phyloP scores from a whole-genome alignment of 495 filamentous ascomycete species.

The Tuber umbilicatum region DNA sequence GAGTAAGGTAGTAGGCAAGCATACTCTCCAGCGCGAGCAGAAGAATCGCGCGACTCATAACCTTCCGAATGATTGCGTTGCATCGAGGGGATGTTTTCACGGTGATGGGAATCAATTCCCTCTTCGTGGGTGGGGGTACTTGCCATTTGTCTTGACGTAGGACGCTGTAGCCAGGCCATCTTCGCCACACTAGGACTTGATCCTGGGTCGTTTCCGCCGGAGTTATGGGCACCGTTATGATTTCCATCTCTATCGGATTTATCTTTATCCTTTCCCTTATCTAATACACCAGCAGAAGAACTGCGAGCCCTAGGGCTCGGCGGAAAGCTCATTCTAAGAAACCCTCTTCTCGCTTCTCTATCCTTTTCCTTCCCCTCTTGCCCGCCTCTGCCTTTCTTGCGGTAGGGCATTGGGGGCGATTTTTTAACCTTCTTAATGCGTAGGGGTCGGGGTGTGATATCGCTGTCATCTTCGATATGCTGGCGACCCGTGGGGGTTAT shows the following conservation, averaged over 20 bases:
- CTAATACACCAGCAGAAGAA: slow-evolving; percentile 22
- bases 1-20: neutral
- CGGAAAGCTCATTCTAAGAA: slow-evolving; percentile 24
- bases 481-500: neutral
- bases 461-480: slow-evolving; percentile 6
- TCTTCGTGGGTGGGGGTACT: neutral
- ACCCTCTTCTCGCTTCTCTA: slow-evolving; percentile 6
- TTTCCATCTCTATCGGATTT: neutral
- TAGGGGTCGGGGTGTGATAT: slow-evolving; percentile 20
- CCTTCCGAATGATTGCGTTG: neutral
- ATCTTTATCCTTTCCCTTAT: slow-evolving; percentile 1
- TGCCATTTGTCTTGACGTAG: slow-evolving; percentile 5
- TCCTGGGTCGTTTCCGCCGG: neutral
- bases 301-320: slow-evolving; percentile 29
- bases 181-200: slow-evolving; percentile 11
- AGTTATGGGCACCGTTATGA: neutral
- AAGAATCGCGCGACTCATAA: neutral
- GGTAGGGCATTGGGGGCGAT: slow-evolving; percentile 27
- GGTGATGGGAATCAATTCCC: neutral
- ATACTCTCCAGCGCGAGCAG: neutral
- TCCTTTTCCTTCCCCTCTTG: neutral
- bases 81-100: neutral
- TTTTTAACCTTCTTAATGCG: slow-evolving; percentile 29
- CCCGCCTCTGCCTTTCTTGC: neutral
- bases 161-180: slow-evolving; percentile 28